phyloP scores from a whole-genome alignment of 352 stramenopile genomes.

The Globisporangium yorkense region DNA sequence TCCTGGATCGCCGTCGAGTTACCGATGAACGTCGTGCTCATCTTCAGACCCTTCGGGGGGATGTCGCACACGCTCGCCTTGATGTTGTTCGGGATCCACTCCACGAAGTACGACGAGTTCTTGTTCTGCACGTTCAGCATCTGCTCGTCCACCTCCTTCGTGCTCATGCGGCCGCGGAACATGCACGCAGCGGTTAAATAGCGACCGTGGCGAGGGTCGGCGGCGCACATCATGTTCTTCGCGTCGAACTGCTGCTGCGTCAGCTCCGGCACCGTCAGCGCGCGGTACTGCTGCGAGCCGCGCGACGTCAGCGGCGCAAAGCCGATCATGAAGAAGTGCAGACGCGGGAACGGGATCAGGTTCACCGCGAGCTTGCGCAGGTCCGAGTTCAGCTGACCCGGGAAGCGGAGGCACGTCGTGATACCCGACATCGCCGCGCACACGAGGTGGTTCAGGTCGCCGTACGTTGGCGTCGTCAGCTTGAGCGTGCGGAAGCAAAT shows the following conservation, averaged over 20 bases:
- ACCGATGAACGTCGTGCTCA: slow-evolving; percentile 98
- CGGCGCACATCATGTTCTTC: slow-evolving; percentile 99
- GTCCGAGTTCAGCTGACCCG: slow-evolving; percentile 98
- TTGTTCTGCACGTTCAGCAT: slow-evolving; percentile 99
- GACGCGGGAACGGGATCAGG: slow-evolving; percentile 98
- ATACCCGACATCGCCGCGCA: slow-evolving; percentile 98
- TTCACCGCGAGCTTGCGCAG: slow-evolving; percentile 98
- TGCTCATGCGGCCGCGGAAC: slow-evolving; percentile 99
- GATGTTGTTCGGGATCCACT: slow-evolving; percentile 99
- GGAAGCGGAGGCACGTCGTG: slow-evolving; percentile 98
- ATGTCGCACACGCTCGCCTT: slow-evolving; percentile 99
- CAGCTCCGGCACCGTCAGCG: slow-evolving; percentile 96
- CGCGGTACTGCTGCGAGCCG: slow-evolving; percentile 97
- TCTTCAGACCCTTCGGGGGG: slow-evolving; percentile 96
- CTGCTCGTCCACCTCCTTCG: slow-evolving; percentile 98
- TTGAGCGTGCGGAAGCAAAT: slow-evolving; percentile 99
- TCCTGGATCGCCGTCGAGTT: slow-evolving; percentile 99
- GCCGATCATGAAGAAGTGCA: slow-evolving; percentile 99
- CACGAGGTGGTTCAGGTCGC: slow-evolving; percentile 99
- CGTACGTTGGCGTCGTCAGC: slow-evolving; percentile 97
- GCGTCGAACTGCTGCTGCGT: slow-evolving; percentile 99
- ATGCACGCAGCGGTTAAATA: slow-evolving; percentile 99
- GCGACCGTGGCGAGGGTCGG: slow-evolving; percentile 97
- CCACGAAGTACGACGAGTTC: slow-evolving; percentile 99
- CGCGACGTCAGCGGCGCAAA: slow-evolving; percentile 96